Conservation (phyloP, 1,284 basidiomycete genomes). For the Trametes hirsuta region DNA sequence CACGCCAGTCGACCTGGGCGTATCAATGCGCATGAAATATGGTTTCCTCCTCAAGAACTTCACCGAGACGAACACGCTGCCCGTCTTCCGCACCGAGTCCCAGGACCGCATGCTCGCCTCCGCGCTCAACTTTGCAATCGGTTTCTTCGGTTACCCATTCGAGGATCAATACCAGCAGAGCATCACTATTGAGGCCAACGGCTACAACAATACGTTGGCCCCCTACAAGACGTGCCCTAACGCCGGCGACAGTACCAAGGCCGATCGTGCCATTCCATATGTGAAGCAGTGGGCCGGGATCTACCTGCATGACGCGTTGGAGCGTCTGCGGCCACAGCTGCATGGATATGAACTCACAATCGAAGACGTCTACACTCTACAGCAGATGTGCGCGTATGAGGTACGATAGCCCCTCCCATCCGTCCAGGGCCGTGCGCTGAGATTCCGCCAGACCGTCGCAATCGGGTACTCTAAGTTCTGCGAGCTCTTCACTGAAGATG, state of each 20-base stretch:
- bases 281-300: conserved; percentile 65
- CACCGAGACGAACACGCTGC: conserved; percentile 67
- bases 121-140: conserved; percentile 83
- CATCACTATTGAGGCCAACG: conserved; percentile 73
- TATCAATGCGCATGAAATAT: conserved; percentile 78
- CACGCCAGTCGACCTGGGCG: conserved; percentile 66
- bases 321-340: conserved; percentile 63
- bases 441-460: conserved; percentile 72
- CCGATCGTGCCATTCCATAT: conserved; percentile 60
- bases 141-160: conserved; percentile 85
- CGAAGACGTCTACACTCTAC: conserved; percentile 74
- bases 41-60: conserved; percentile 84
- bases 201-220: conserved; percentile 81
- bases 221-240: conserved; percentile 79
- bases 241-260: conserved; percentile 48
- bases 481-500: conserved; percentile 84
- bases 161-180: conserved; percentile 80
- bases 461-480: conserved; percentile 92
- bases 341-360: conserved; percentile 70
- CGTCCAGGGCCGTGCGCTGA: not conserved
- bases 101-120: conserved; percentile 88
- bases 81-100: conserved; percentile 88
- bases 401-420: conserved; percentile 38
- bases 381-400: conserved; percentile 86
- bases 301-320: conserved; percentile 70